phyloP scores from a whole-genome alignment of 2,329 filamentous ascomycete species.

The Talaromyces sp. region DNA sequence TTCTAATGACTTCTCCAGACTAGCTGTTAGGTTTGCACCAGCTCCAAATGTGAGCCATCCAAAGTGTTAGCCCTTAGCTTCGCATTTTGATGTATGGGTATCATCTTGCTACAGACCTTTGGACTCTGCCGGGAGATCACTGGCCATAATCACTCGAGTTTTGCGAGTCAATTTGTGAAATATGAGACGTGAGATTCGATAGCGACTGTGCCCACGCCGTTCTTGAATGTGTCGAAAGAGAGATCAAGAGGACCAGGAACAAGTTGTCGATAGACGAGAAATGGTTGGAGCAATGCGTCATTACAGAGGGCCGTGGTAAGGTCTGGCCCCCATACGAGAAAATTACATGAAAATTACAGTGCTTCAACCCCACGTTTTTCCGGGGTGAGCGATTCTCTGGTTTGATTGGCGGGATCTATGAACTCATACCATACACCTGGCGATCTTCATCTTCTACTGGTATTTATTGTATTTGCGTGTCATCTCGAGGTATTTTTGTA shows the following conservation, averaged over 20 bases:
- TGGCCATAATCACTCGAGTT: constrained; percentile 14
- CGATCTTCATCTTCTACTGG: neutral
- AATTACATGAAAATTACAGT: neutral
- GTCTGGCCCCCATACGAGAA: neutral
- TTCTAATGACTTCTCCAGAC: constrained; percentile 22
- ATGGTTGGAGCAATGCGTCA: neutral
- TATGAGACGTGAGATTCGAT: neutral
- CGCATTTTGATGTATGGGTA: neutral
- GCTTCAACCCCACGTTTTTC: neutral
- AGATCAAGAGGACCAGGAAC: neutral
- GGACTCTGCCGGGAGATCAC: constrained; percentile 17
- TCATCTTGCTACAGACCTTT: constrained; percentile 25
- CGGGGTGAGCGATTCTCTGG: neutral
- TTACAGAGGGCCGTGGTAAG: neutral
- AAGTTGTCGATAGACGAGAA: neutral
- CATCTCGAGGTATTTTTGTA: neutral
- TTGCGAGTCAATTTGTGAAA: neutral
- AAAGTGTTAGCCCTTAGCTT: neutral
- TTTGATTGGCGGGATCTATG: neutral
- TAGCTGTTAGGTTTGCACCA: neutral
- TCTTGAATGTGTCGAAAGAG: neutral
- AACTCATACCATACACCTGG: constrained; percentile 2
- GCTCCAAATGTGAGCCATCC: neutral
- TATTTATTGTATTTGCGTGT: neutral
- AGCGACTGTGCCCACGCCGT: neutral